A percentile compares a stretch with the other conserved stretches of the same genome.
phyloP scores from a whole-genome alignment of 257 asterid species.

The Solanum arcanum region DNA sequence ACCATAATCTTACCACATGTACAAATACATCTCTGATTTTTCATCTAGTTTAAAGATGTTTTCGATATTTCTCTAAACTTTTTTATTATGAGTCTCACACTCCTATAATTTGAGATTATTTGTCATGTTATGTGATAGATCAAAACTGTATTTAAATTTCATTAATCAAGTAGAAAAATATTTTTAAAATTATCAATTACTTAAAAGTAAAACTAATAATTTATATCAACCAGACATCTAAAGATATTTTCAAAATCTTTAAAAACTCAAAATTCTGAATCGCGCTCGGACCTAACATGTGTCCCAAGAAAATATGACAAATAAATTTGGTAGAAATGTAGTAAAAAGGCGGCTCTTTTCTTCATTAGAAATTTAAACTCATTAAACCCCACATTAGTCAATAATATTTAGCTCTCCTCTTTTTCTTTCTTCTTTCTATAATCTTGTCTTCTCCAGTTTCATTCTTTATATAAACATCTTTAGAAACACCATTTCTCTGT shows the following conservation, averaged over 20 bases:
- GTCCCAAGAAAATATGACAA: neutral
- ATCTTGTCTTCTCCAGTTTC: neutral
- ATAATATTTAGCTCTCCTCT: constrained; percentile 7
- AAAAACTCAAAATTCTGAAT: neutral
- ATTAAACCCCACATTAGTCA: neutral
- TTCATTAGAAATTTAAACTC: neutral
- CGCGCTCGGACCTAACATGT: neutral
- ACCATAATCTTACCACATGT: neutral
- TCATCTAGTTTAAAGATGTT: fast-evolving
- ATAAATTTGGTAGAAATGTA: constrained; percentile 10
- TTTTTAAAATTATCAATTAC: too few species aligned
- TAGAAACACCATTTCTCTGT: neutral
- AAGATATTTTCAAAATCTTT: too few species aligned
- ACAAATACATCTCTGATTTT: too few species aligned
- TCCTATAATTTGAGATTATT: neutral
- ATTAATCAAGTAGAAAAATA: fast-evolving
- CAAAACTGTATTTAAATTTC: fast-evolving
- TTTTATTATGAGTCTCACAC: too few species aligned
- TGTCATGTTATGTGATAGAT: fast-evolving
- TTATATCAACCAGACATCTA: fast-evolving
- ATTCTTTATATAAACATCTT: neutral
- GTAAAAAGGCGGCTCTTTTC: constrained; percentile 38
- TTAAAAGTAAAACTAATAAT: fast-evolving
- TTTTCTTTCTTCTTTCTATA: neutral
- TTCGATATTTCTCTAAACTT: too few species aligned